phyloP scores from a whole-genome alignment of 2,329 filamentous ascomycete species.

The Bimuria novae-zelandiae region DNA sequence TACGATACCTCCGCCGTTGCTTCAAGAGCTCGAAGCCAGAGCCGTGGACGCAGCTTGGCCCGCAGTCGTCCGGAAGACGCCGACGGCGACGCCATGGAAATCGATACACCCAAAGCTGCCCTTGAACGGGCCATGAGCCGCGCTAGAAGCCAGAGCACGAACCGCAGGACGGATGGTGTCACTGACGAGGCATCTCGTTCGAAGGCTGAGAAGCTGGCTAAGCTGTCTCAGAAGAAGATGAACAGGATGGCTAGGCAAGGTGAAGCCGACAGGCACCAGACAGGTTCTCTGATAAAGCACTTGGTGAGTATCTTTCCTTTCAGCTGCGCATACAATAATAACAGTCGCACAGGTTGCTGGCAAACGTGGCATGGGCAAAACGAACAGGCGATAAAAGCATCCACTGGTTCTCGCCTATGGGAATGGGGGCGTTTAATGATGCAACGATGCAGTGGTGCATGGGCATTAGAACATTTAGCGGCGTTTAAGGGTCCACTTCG shows the following conservation, averaged over 20 bases:
- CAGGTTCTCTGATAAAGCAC: slow-evolving; percentile 83
- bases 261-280: slow-evolving; percentile 91
- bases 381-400: slow-evolving; percentile 56
- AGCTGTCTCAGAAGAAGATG: slow-evolving; percentile 96
- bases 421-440: slow-evolving; percentile 7
- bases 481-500: slow-evolving; percentile 9
- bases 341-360: slow-evolving; percentile 68
- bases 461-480: slow-evolving; percentile 6
- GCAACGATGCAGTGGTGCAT: slow-evolving; percentile 7
- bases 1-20: slow-evolving; percentile 79
- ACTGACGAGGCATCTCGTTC: slow-evolving; percentile 66
- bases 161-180: slow-evolving; percentile 79
- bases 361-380: slow-evolving; percentile 94
- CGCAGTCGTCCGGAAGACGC: slow-evolving; percentile 59
- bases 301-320: slow-evolving; percentile 66
- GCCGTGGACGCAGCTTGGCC: slow-evolving; percentile 72
- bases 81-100: slow-evolving; percentile 75
- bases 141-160: slow-evolving; percentile 65
- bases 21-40: slow-evolving; percentile 71
- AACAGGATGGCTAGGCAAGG: slow-evolving; percentile 97
- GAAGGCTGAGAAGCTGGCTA: slow-evolving; percentile 85
- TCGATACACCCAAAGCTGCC: slow-evolving; percentile 49
- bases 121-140: slow-evolving; percentile 70
- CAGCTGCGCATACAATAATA: slow-evolving; percentile 13
- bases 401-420: background rate